A percentile compares a stretch with the other conserved stretches of the same genome.
phyloP scores from a whole-genome alignment of 2,329 filamentous ascomycete genomes.

The Chrysoporthe deuterocubensis region DNA sequence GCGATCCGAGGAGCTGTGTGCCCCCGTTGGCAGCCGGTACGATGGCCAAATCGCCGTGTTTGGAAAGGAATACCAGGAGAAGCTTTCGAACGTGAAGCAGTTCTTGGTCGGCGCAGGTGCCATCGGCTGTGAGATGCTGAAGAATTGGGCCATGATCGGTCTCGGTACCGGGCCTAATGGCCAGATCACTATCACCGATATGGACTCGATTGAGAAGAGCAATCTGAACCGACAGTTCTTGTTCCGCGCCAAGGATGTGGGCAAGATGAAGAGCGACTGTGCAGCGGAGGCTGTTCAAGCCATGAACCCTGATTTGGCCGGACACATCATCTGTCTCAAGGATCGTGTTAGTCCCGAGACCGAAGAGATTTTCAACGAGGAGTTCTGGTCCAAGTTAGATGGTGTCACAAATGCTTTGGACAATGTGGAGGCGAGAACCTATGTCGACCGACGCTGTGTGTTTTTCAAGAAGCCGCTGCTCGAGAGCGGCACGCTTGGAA shows the following conservation, averaged over 20 bases:
- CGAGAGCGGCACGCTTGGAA: slow-evolving; percentile 96
- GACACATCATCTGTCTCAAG: slow-evolving; percentile 83
- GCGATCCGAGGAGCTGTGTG: slow-evolving; percentile 86
- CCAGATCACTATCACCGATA: slow-evolving; percentile 91
- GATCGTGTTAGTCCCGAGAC: slow-evolving; percentile 92
- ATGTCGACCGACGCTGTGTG: slow-evolving; percentile 93
- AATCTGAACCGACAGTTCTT: slow-evolving; percentile 97
- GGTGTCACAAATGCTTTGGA: slow-evolving; percentile 96
- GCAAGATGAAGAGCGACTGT: slow-evolving; percentile 94
- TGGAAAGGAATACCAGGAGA: slow-evolving; percentile 90
- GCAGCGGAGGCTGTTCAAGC: slow-evolving; percentile 86
- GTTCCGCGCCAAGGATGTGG: slow-evolving; percentile 92
- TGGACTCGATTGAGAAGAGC: slow-evolving; percentile 98
- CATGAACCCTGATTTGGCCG: slow-evolving; percentile 93
- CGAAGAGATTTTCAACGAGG: slow-evolving; percentile 91
- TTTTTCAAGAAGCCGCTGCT: slow-evolving; percentile 98
- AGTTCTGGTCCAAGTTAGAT: slow-evolving; percentile 86
- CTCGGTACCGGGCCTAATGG: slow-evolving; percentile 86
- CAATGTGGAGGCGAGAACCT: slow-evolving; percentile 95
- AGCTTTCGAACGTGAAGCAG: slow-evolving; percentile 85
- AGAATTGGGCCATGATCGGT: slow-evolving; percentile 99
- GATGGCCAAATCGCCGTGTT: slow-evolving; percentile 98
- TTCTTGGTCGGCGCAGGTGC: slow-evolving; percentile 96
- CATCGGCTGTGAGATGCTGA: slow-evolving; percentile 98
- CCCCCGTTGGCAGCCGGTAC: slow-evolving; percentile 82